phyloP scores from a whole-genome alignment of 208 protist species.

The Trypanosoma vivax region DNA sequence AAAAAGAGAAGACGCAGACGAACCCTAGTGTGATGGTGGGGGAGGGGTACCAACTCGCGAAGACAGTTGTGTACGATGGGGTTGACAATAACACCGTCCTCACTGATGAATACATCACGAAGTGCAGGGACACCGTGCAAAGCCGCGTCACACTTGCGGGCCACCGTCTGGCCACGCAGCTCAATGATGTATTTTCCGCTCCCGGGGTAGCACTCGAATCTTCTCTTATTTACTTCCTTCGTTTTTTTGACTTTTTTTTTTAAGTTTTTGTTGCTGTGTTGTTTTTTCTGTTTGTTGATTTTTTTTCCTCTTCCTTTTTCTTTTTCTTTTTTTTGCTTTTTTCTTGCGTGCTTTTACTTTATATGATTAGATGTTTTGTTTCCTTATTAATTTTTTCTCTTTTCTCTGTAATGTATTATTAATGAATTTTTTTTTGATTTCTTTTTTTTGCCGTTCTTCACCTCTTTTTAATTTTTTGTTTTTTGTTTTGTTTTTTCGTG shows the following conservation, averaged over 20 bases:
- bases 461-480: not conserved
- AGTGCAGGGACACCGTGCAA: conserved; percentile 40
- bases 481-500: not conserved
- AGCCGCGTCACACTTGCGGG: conserved; percentile 56
- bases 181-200: conserved; percentile 26
- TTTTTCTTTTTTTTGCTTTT: not conserved
- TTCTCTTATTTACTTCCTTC: not conserved
- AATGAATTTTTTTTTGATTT: not conserved
- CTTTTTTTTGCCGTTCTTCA: not conserved
- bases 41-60: conserved; percentile 58
- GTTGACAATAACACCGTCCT: conserved; percentile 25
- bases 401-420: too few species aligned
- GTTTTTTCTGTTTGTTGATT: not conserved
- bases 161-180: conserved; percentile 52
- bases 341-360: not conserved
- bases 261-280: not conserved
- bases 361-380: not conserved
- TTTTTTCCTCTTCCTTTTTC: not conserved
- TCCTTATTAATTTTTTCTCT: too few species aligned
- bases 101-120: conserved; percentile 36
- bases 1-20: conserved; percentile 8
- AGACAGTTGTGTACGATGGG: conserved; percentile 59
- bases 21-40: conserved; percentile 28
- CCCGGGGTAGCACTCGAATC: not conserved
- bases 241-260: not conserved